Percentiles rank a stretch among this genome's conserved stretches.
These are phyloP conservation scores for Stramenopiles sp. DNA, from an alignment of 352 stramenopile genomes.

Conservation along the genomic window DNA sequence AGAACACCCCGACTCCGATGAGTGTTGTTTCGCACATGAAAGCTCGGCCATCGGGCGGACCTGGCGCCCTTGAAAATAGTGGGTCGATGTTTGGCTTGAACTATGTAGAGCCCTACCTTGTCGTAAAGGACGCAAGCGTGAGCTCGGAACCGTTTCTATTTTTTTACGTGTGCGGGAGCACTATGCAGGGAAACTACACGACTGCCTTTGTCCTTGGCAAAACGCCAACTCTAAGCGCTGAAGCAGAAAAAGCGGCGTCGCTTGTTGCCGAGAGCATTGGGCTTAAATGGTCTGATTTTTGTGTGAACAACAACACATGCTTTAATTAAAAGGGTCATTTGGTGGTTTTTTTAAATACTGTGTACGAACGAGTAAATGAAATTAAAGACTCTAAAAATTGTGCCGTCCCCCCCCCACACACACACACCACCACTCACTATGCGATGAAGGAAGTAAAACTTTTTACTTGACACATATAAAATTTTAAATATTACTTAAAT, in stretches of 20 bases:
- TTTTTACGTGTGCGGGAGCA: background rate
- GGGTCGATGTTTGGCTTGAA: background rate
- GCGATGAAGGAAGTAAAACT: no score
- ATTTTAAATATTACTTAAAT: no score
- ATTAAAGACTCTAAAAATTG: no score
- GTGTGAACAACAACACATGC: background rate
- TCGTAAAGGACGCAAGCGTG: background rate
- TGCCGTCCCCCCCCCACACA: no score
- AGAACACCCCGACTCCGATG: background rate
- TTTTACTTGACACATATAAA: no score
- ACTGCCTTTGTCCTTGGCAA: background rate
- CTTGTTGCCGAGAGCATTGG: background rate
- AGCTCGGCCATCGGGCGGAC: background rate
- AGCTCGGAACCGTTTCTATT: background rate
- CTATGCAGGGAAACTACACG: background rate
- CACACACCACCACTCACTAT: no score
- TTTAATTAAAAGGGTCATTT: conserved; percentile 11
- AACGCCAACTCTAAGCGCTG: background rate
- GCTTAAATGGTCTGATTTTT: background rate
- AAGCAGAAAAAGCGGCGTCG: background rate
- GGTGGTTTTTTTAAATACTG: no score
- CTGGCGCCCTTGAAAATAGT: background rate
- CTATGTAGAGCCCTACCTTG: background rate
- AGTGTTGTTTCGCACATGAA: background rate
- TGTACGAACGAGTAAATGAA: no score